Conservation (phyloP, 257 asterid genomes). For the Fraxinus pennsylvanica region DNA sequence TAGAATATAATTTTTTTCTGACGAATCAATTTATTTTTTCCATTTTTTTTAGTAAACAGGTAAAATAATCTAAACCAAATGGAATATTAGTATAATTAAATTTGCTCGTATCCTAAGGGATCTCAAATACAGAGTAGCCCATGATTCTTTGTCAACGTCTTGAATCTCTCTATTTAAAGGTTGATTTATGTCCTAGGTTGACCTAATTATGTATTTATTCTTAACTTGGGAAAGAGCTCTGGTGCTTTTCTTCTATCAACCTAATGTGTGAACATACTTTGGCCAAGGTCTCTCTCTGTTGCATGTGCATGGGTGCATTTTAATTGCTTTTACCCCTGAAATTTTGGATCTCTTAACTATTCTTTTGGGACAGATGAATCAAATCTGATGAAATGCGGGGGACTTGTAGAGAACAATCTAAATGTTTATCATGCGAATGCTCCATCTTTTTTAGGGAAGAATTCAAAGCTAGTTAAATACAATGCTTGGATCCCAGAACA, state of each 20-base stretch:
- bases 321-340: not conserved
- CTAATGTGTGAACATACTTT: not conserved
- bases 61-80: not conserved
- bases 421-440: constrained; percentile 23
- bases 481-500: constrained; percentile 26
- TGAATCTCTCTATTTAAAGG: not conserved
- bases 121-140: not conserved
- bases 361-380: constrained; percentile 24
- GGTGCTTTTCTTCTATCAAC: constrained; percentile 4
- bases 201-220: constrained; percentile 10
- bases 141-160: not conserved
- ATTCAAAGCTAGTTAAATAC: constrained; percentile 19
- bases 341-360: constrained; percentile 14
- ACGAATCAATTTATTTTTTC: not conserved
- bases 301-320: not conserved
- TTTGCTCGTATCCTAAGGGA: not conserved
- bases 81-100: not conserved
- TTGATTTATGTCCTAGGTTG: not conserved
- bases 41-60: not conserved
- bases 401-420: constrained; percentile 27
- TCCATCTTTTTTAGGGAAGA: constrained; percentile 20
- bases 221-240: not conserved
- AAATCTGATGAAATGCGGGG: constrained; percentile 16
- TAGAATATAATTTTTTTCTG: not conserved
- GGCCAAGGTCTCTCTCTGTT: not conserved